phyloP scores from a whole-genome alignment of 441 rosid species.

The Corymbia citriodora region DNA sequence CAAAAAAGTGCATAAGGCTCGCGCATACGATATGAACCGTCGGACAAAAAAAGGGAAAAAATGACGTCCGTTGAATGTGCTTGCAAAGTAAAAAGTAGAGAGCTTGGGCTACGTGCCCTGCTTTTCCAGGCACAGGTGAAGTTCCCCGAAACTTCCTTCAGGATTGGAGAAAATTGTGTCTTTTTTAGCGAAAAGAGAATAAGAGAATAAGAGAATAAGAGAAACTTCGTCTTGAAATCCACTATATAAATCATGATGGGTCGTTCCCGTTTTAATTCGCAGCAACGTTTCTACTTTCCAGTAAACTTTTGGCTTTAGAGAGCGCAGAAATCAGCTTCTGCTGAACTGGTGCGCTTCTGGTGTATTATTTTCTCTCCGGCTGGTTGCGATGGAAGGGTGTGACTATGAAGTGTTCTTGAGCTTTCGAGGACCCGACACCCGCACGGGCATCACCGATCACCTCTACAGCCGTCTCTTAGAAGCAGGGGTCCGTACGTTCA shows the following conservation, averaged over 20 bases:
- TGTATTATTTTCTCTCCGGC: not conserved
- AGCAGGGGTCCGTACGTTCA: not conserved
- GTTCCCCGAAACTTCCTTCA: not conserved
- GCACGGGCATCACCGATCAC: not conserved
- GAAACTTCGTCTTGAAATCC: not conserved
- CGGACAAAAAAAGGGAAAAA: too few relatives aligned
- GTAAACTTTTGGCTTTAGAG: not conserved
- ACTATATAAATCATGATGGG: not conserved
- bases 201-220: too few relatives aligned
- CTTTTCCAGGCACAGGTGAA: not conserved
- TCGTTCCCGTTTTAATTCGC: not conserved
- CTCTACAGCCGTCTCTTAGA: not conserved
- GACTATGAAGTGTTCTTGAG: not conserved
- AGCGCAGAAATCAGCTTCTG: not conserved
- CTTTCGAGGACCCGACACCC: not conserved
- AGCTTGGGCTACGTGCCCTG: not conserved
- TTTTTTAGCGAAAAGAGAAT: too few relatives aligned
- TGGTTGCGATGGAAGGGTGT: not conserved
- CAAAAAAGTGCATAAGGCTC: too few relatives aligned
- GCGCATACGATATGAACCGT: too few relatives aligned
- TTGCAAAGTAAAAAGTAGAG: too few relatives aligned
- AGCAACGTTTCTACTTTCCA: not conserved
- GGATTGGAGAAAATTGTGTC: not conserved
- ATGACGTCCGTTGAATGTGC: too few relatives aligned
- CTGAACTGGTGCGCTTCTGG: not conserved